phyloP scores from a whole-genome alignment of 495 filamentous ascomycete species.

The Trichocladium antarcticum region DNA sequence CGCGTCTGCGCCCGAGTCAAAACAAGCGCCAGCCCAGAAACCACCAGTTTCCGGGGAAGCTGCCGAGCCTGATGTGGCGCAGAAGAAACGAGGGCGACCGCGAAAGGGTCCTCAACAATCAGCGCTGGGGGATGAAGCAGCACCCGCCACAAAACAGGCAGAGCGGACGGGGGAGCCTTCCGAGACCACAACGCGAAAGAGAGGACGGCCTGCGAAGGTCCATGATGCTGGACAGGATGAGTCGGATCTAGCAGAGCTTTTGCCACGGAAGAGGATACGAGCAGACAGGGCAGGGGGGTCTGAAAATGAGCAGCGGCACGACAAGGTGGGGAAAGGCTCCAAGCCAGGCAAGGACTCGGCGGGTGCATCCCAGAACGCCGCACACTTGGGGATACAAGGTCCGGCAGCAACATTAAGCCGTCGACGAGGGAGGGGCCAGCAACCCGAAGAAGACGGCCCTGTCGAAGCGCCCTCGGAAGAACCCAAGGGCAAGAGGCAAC shows the following conservation, averaged over 20 bases:
- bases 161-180: no score
- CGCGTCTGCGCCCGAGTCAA: slow-evolving; percentile 23
- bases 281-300: not conserved
- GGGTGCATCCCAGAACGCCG: not conserved
- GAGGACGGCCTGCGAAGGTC: slow-evolving; percentile 13
- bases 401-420: slow-evolving; percentile 1
- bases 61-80: not conserved
- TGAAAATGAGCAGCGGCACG: not conserved
- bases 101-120: slow-evolving; percentile 7
- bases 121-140: no score
- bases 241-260: not conserved
- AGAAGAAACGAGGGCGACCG: slow-evolving; percentile 13
- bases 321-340: no score
- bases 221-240: slow-evolving; percentile 1
- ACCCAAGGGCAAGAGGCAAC: not conserved
- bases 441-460: slow-evolving; percentile 3
- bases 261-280: slow-evolving; percentile 15
- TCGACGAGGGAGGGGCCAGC: slow-evolving; percentile 6
- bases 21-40: not conserved
- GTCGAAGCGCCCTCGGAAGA: not conserved
- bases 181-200: no score
- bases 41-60: not conserved
- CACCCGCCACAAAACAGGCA: no score
- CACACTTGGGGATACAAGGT: not conserved
- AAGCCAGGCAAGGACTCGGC: not conserved